Evolutionary conservation across 768 basidiomycete genomes (phyloP), one percentile per base, ranked within the genome.

Genomic region (Panaeolus cyanescens): DNA sequence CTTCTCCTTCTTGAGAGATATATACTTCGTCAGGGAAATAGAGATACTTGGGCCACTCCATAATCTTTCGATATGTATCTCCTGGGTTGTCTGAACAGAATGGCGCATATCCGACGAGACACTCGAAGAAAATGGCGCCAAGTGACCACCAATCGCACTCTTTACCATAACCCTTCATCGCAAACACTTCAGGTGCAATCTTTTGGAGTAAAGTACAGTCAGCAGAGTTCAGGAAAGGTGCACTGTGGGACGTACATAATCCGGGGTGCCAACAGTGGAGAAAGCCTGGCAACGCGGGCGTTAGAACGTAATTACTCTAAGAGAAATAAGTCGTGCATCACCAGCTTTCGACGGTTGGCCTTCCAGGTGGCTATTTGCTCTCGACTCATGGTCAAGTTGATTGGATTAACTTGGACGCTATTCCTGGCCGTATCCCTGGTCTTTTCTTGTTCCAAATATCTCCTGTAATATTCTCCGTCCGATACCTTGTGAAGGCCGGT

Each of bases 81-180:
- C 91, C 92, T 15, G 96, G 96, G 70, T 94, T 95, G 71, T 98
- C 95, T 4, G 95, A 88, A 76, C 96, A 99, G 84, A 98, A 98
- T 5, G 96, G 96, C 15, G 96, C 95, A 72, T 96, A 99, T 62
- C 96, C 96, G 64, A 98, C 95, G 33, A 99, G 81, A 75, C 96
- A 99, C 75, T 99, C 96, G 72, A 96, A 99, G 88, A 96, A 97
- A 74, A 99, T 99, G 5, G 96, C 96, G 12, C 96, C 96, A 59
- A 99, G 78, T 34, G 96, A 98, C 96, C 96, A 99, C 96, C 96
- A 99, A 76, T 99, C 96, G 71, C 96, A 99, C 76, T 98, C 96
- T 75, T 96, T 96, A 53, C 95, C 95, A 68, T 99, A 99, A 4
- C 96, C 96, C 71, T 96, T 91, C 80, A 96, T 90, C 73, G 95